A percentile compares a stretch with the other conserved stretches of the same genome.
phyloP scores from a whole-genome alignment of 2,329 filamentous ascomycete genomes.

The Lecanicillium sp. region DNA sequence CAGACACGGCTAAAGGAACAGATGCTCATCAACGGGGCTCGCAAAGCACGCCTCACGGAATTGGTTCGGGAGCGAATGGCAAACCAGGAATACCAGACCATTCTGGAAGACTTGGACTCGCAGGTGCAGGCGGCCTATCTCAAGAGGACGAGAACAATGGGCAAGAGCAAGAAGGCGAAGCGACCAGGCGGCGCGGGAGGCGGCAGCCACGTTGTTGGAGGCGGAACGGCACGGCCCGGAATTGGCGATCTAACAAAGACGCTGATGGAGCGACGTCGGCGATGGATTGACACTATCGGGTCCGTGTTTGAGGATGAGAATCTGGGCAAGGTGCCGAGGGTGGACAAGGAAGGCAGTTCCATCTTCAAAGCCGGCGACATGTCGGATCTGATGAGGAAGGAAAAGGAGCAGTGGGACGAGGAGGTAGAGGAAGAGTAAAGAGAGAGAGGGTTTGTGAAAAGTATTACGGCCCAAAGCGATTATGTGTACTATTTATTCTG shows the following conservation, averaged over 20 bases:
- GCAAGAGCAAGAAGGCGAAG: conserved; percentile 89
- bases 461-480: not conserved
- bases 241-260: conserved; percentile 88
- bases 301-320: conserved; percentile 83
- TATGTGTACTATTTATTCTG: too few relatives aligned
- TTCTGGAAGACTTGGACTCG: conserved; percentile 89
- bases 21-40: conserved; percentile 80
- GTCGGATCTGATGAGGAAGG: conserved; percentile 63
- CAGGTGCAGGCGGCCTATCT: conserved; percentile 94
- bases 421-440: conserved; percentile 59
- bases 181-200: conserved; percentile 67
- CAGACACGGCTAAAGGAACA: conserved; percentile 77
- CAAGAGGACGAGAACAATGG: conserved; percentile 88
- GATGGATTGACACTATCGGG: conserved; percentile 88
- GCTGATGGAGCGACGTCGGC: conserved; percentile 80
- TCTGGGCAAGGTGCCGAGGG: conserved; percentile 61
- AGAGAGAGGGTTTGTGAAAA: not conserved
- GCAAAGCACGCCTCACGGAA: conserved; percentile 78
- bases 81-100: conserved; percentile 92
- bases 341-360: conserved; percentile 51
- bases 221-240: conserved; percentile 60
- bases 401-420: conserved; percentile 75
- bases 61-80: conserved; percentile 89
- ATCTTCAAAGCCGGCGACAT: conserved; percentile 71
- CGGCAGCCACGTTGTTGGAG: conserved; percentile 55